phyloP scores from a whole-genome alignment of 257 asterid species.

The Solanum gracilifrons region DNA sequence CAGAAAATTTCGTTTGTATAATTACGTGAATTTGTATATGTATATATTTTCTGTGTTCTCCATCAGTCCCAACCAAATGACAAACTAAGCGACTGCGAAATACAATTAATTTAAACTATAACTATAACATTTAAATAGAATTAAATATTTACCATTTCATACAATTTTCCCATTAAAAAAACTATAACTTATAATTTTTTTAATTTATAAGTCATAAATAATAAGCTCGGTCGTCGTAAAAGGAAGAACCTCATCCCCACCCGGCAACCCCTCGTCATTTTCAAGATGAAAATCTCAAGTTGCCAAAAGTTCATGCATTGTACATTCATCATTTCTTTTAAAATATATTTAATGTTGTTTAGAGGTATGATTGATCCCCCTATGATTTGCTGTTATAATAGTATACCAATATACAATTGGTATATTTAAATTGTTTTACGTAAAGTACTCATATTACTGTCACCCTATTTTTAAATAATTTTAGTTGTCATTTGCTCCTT shows the following conservation, averaged over 20 bases:
- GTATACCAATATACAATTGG: neutral
- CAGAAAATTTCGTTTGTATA: too few species aligned
- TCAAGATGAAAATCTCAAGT: neutral
- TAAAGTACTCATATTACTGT: neutral
- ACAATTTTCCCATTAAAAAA: too few species aligned
- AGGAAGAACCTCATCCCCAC: neutral
- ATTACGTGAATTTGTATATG: too few species aligned
- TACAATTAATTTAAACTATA: too few species aligned
- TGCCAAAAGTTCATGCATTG: neutral
- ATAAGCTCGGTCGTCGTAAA: too few species aligned
- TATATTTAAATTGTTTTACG: neutral
- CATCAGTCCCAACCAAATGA: too few species aligned
- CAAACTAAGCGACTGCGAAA: too few species aligned
- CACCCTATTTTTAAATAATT: neutral
- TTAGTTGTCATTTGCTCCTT: neutral
- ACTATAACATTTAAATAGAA: too few species aligned
- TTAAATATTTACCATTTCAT: too few species aligned
- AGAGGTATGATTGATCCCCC: neutral
- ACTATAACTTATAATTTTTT: too few species aligned
- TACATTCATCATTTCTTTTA: neutral
- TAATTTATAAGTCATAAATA: too few species aligned
- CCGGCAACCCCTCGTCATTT: neutral
- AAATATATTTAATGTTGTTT: neutral
- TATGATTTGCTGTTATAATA: neutral
- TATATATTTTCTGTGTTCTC: too few species aligned